phyloP scores from a whole-genome alignment of 1,284 basidiomycete genomes.

The Apiotrichum gamsii region DNA sequence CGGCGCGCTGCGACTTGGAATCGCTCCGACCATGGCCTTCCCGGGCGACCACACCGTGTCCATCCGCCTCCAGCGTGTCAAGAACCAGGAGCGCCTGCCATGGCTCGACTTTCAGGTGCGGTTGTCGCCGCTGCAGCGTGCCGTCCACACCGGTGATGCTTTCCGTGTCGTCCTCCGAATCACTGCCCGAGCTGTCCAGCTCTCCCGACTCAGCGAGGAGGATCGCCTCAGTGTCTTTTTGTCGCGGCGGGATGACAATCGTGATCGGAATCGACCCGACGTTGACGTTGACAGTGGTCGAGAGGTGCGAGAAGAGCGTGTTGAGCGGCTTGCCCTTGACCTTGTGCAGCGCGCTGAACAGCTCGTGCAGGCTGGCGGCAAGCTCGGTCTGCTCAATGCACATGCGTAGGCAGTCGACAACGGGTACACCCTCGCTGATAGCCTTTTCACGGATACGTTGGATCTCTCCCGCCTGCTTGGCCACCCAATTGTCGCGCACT shows the following conservation, averaged over 20 bases:
- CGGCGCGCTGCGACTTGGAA: constrained; percentile 27
- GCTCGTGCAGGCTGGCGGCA: constrained; percentile 63
- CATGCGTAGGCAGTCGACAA: constrained; percentile 30
- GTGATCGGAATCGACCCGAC: constrained; percentile 70
- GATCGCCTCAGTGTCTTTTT: constrained; percentile 50
- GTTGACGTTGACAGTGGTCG: constrained; percentile 63
- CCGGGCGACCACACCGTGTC: background rate
- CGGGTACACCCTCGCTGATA: constrained; percentile 35
- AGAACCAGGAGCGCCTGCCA: constrained; percentile 86
- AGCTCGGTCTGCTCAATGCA: constrained; percentile 59
- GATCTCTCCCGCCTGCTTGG: constrained; percentile 64
- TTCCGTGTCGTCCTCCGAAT: constrained; percentile 45
- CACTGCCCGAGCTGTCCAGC: constrained; percentile 53
- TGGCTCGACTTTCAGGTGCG: constrained; percentile 56
- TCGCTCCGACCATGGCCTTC: background rate
- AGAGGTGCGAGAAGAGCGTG: constrained; percentile 48
- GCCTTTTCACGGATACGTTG: constrained; percentile 61
- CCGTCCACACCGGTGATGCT: constrained; percentile 9
- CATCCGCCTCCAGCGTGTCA: constrained; percentile 22
- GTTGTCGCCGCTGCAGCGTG: constrained; percentile 7
- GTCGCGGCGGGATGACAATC: constrained; percentile 69
- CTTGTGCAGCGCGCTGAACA: constrained; percentile 51
- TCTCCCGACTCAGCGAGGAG: constrained; percentile 43
- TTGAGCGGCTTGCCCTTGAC: constrained; percentile 58
- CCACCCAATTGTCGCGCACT: constrained; percentile 73